These are phyloP conservation scores for Aspergillus indologenus DNA, from an alignment of 495 filamentous ascomycete species.

Conservation along the genomic window DNA sequence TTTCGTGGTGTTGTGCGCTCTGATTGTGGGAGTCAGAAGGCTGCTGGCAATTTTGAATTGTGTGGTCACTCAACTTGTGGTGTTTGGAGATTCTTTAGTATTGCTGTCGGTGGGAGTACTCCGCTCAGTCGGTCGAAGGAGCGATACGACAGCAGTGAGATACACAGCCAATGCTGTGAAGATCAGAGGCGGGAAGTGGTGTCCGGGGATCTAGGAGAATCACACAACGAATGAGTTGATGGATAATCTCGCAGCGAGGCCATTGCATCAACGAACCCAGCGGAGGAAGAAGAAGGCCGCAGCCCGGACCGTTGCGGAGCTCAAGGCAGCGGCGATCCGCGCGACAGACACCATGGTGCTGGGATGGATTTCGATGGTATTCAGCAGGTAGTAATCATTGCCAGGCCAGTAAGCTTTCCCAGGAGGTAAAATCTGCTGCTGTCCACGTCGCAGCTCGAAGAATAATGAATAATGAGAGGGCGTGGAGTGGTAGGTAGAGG, in stretches of 20 bases:
- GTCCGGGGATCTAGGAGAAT: constrained; percentile 56
- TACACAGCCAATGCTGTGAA: constrained; percentile 73
- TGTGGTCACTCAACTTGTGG: constrained; percentile 3
- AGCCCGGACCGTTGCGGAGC: constrained; percentile 60
- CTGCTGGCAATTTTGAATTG: neutral
- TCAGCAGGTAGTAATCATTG: neutral
- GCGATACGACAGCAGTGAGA: constrained; percentile 55
- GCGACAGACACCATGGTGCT: constrained; percentile 28
- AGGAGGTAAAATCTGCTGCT: neutral
- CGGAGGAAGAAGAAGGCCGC: constrained; percentile 73
- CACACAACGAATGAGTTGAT: constrained; percentile 4
- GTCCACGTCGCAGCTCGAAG: neutral
- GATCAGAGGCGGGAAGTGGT: constrained; percentile 60
- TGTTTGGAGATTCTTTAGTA: constrained; percentile 10
- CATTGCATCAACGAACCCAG: constrained; percentile 61
- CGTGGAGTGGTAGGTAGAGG: neutral
- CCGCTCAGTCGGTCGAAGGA: constrained; percentile 22
- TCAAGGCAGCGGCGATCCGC: constrained; percentile 37
- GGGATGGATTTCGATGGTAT: neutral
- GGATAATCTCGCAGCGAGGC: constrained; percentile 16
- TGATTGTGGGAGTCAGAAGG: neutral
- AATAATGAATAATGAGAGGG: neutral
- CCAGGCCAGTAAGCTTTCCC: neutral
- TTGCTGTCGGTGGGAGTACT: constrained; percentile 6
- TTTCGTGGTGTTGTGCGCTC: neutral